Percentiles rank a stretch among this genome's conserved stretches.
Conservation (phyloP, 257 asterid genomes). For the Euphrasia confusa region DNA sequence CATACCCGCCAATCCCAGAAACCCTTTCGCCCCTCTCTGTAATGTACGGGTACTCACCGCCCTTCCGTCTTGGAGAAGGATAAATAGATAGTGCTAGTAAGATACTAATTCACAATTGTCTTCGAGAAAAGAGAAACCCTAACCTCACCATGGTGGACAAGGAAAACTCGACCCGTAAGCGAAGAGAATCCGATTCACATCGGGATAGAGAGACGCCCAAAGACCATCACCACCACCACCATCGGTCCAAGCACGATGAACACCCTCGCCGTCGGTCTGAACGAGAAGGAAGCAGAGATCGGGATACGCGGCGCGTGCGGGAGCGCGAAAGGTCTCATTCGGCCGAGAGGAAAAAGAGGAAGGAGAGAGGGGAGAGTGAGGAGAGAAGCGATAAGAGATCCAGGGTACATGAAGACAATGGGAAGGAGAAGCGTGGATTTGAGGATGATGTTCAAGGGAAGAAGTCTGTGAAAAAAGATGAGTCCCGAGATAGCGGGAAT, state of each 20-base stretch:
- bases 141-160: constrained; percentile 38
- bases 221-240: constrained; percentile 37
- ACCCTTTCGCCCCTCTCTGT: not conserved
- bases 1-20: constrained; percentile 12
- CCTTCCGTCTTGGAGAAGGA: constrained; percentile 22
- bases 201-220: constrained; percentile 39
- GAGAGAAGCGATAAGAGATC: constrained; percentile 60
- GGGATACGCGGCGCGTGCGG: constrained; percentile 48
- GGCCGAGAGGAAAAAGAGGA: constrained; percentile 67
- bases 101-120: no score
- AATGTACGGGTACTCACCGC: constrained; percentile 30
- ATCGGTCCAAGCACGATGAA: constrained; percentile 21
- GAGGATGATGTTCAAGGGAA: constrained; percentile 35
- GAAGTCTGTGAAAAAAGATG: no score
- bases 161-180: constrained; percentile 60
- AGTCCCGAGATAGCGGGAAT: constrained; percentile 14
- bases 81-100: no score
- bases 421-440: constrained; percentile 55
- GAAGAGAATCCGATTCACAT: constrained; percentile 48
- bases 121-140: constrained; percentile 23
- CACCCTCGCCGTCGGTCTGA: constrained; percentile 34
- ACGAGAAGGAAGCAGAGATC: constrained; percentile 54
- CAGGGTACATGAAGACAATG: constrained; percentile 53
- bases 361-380: constrained; percentile 61
- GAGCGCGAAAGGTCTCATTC: constrained; percentile 64